phyloP scores from a whole-genome alignment of 2,329 filamentous ascomycete species.

The Aphanoascus verrucosus region DNA sequence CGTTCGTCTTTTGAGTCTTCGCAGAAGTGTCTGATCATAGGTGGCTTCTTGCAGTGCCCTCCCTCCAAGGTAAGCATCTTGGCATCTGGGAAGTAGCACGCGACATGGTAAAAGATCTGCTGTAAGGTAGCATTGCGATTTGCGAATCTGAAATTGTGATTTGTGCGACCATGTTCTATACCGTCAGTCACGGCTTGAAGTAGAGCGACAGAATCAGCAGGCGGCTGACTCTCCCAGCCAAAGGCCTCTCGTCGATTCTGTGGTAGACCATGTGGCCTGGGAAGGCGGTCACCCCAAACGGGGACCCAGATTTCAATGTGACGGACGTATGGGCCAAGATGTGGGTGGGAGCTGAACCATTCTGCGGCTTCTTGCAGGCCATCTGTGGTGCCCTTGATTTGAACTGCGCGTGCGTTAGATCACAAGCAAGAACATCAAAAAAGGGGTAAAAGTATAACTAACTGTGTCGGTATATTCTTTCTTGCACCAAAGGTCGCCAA shows the following conservation, averaged over 20 bases:
- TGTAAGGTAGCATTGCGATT: conserved; percentile 58
- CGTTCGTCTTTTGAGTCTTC: conserved; percentile 24
- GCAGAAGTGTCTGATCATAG: conserved; percentile 52
- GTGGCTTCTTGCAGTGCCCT: conserved; percentile 65
- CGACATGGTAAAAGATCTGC: conserved; percentile 57
- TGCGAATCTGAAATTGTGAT: conserved; percentile 26
- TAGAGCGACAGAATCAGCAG: conserved; percentile 19
- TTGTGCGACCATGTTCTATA: conserved; percentile 22
- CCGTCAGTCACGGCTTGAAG: conserved; percentile 21
- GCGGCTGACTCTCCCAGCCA: conserved; percentile 18
- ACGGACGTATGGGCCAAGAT: conserved; percentile 54
- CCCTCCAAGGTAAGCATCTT: conserved; percentile 62
- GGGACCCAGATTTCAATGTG: conserved; percentile 71
- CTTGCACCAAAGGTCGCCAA: conserved; percentile 60
- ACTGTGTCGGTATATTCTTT: conserved; percentile 60
- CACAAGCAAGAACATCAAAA: not conserved
- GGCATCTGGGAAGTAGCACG: conserved; percentile 48
- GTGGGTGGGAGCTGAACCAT: conserved; percentile 50
- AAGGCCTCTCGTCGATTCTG: conserved; percentile 20
- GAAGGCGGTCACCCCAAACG: conserved; percentile 50
- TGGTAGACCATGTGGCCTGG: conserved; percentile 37
- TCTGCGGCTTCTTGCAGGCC: conserved; percentile 49
- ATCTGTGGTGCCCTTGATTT: conserved; percentile 59
- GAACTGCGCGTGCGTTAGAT: conserved; percentile 37
- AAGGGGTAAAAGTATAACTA: conserved; percentile 16